A percentile compares a stretch with the other conserved stretches of the same genome.
Conservation (phyloP, 257 asterid genomes). For the Solanum rostratum region DNA sequence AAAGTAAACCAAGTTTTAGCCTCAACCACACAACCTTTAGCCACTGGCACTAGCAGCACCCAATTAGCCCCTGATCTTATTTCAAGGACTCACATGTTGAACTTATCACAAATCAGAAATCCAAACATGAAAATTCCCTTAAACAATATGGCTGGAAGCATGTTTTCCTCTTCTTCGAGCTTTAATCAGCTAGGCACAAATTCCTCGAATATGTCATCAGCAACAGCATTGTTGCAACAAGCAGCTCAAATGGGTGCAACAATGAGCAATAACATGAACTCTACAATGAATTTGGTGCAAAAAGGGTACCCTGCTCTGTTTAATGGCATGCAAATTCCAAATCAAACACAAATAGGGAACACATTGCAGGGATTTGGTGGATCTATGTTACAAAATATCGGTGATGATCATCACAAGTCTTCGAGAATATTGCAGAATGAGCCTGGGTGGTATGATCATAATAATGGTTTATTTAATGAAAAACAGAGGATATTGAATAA, state of each 20-base stretch:
- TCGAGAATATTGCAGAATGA: not conserved
- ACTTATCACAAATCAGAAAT: not conserved
- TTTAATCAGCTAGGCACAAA: not conserved
- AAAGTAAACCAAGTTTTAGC: not conserved
- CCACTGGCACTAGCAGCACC: not conserved
- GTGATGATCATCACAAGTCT: not conserved
- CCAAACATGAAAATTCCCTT: not conserved
- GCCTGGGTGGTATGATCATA: not conserved
- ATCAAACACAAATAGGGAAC: not conserved
- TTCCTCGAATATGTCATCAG: not conserved
- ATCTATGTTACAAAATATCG: not conserved
- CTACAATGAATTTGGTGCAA: not conserved
- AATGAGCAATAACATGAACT: not conserved
- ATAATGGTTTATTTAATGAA: not conserved
- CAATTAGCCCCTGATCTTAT: not conserved
- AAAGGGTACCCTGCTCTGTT: not conserved
- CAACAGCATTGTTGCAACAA: constrained; percentile 2
- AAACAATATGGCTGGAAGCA: not conserved
- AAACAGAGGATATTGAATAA: not conserved
- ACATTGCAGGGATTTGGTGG: not conserved
- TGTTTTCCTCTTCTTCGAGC: constrained; percentile 1
- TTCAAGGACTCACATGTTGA: not conserved
- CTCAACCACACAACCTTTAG: not conserved
- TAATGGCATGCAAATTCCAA: not conserved
- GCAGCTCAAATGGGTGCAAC: constrained; percentile 9